Percentiles rank a stretch among this genome's conserved stretches.
These are phyloP conservation scores for Pelargonium australe DNA, from an alignment of 441 rosid species.

Conservation along the genomic window DNA sequence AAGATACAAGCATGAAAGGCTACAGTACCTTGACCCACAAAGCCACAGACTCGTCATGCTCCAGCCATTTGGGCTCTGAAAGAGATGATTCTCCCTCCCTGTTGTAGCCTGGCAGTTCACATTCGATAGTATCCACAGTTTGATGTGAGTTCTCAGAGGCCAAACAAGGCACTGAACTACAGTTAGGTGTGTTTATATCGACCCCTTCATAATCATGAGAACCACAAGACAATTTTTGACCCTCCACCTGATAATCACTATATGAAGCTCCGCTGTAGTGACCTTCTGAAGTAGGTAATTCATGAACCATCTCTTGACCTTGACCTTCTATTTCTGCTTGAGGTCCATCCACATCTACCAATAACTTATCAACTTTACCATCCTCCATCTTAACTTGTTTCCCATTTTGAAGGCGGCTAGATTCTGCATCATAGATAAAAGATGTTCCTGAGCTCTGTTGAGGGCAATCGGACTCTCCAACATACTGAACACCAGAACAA, in stretches of 20 bases:
- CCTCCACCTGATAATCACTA: slow-evolving; percentile 39
- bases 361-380: slow-evolving; percentile 32
- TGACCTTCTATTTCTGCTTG: slow-evolving; percentile 29
- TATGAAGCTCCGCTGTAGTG: slow-evolving; percentile 35
- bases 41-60: slow-evolving; percentile 75
- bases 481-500: slow-evolving; percentile 45
- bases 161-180: slow-evolving; percentile 31
- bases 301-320: slow-evolving; percentile 29
- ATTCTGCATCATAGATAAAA: slow-evolving; percentile 28
- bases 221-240: slow-evolving; percentile 37
- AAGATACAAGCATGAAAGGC: slow-evolving; percentile 15
- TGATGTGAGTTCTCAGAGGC: slow-evolving; percentile 42
- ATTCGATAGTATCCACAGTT: slow-evolving; percentile 41
- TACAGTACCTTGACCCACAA: slow-evolving; percentile 89
- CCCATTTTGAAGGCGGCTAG: slow-evolving; percentile 27
- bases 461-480: slow-evolving; percentile 39
- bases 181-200: slow-evolving; percentile 36
- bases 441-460: slow-evolving; percentile 33
- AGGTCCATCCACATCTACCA: slow-evolving; percentile 31
- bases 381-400: slow-evolving; percentile 35
- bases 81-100: slow-evolving; percentile 50
- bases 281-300: slow-evolving; percentile 32
- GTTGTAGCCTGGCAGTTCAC: slow-evolving; percentile 38
- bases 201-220: slow-evolving; percentile 48
- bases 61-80: slow-evolving; percentile 72